Base-by-base conservation (phyloP, 2,329 filamentous ascomycete species). In the Fusarium sp. region DNA sequence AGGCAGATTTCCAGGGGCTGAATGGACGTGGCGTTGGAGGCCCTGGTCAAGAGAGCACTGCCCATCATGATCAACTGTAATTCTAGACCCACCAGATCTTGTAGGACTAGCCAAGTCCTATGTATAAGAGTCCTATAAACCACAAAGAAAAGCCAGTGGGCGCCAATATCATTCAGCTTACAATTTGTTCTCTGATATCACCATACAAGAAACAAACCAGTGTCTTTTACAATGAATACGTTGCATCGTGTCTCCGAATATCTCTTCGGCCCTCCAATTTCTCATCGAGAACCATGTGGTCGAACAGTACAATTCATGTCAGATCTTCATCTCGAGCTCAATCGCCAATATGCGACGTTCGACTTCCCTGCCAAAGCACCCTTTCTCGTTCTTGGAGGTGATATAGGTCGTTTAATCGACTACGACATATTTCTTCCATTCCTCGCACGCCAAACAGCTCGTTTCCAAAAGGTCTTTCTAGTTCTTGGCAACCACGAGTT, bases 401-500 rank as follows among this genome's bases (percentile, higher is more conserved):
- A 88, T 63, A 82, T 88, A 30, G 87, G 87, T 5, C 81, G 83
- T 6, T 80, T 88, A 7, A 74, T 80, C 57, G 82, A 87, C 70
- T 84, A 85, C 68, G 81, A 84, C 6, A 74, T 62, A 3, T 86
- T 86, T 73, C 78, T 82, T 6, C 63, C 64, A 7, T 87, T 88
- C 66, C 79, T 88, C 26, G 66, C 76, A 13, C 69, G 70, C 7
- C 85, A 85, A 60, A 80, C 79, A n/a, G 67, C 75, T 20, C 78
- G 79, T 6, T 88, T 83, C 68, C 75, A 83, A 11, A 78, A 76
- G 7, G 82, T 88, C 5, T 83, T 87, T 54, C 75, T 87, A 3
- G 80, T 88, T 0, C 80, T 88, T 5, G 87, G 85, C 0, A 88
- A 88, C 73, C 86, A 88, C 70, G 86, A 88, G 73, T 88, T 87